Base-by-base conservation (phyloP, 2,329 filamentous ascomycete species). In the Lachnellula hyalina region DNA sequence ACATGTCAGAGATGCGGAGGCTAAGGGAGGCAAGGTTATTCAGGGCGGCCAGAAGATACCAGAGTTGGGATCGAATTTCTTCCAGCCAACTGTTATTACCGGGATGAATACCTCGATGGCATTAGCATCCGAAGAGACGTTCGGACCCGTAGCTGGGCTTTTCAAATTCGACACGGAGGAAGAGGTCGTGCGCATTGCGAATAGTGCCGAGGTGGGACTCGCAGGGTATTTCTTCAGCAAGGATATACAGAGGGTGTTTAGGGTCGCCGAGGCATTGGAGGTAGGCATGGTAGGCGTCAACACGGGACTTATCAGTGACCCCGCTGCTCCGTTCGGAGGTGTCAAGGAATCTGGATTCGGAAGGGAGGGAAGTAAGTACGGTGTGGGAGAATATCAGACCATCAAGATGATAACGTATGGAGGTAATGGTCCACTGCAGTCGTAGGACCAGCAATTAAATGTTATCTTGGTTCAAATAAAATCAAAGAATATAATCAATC, bases 191-290 rank as follows among this genome's bases (percentile, higher is more conserved):
- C 77, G 81, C 59, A 74, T 93, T 61, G 93, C 94, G 4, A 99
- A 99, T 72, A 73, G 76, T 42, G 78, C 89, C 1, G 85, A 93
- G 51, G 92, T 97, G 38, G 94, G 94, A 1, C 79, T 99, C 36
- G 94, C 93, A 0, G 93, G 90, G 0, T 97, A 97, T 75, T 96
- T 99, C 76, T 97, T 90, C 77, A 91, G 82, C 5, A 73, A 74
- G 49, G 80, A 88, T 65, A 58, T 87, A 12, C 75, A 80, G 65
- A 73, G 85, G 6, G 77, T 83, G 28, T 74, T 77, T 63, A 76
- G 85, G 47, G 80, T 89, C 0, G 82, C 84, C 0, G 85, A 89
- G 72, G 78, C 79, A 15, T 74, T 95, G 40, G 87, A 95, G 69
- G 88, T 93, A 1, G 90, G 90, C 51, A 95, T 95, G 90, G 83